A percentile compares a stretch with the other conserved stretches of the same genome.
These are phyloP conservation scores for Backusella tarrabulga DNA, from an alignment of 192 early-diverging fungal species.

Conservation along the genomic window DNA sequence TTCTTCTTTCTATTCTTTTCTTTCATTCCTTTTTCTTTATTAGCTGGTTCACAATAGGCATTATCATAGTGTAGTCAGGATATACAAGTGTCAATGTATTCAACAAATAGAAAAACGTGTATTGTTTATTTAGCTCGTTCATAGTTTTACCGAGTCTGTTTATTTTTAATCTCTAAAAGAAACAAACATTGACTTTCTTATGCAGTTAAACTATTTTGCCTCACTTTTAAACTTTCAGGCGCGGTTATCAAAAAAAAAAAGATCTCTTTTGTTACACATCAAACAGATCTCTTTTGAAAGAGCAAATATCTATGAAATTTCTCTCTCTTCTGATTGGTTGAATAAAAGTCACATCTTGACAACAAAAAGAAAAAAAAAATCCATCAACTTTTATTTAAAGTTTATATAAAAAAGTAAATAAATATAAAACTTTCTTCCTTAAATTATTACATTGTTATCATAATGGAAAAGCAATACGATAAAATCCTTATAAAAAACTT, in stretches of 20 bases:
- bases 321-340: not conserved
- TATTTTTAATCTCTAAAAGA: too few species aligned
- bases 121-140: too few species aligned
- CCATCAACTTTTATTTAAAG: not conserved
- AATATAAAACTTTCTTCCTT: not conserved
- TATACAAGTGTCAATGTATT: too few species aligned
- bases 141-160: too few species aligned
- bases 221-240: too few species aligned
- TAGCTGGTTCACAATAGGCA: not conserved
- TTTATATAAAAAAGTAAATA: conserved; percentile 5
- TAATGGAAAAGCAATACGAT: conserved; percentile 40
- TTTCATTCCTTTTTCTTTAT: not conserved
- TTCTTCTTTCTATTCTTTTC: not conserved
- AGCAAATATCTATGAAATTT: not conserved
- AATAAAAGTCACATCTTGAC: not conserved
- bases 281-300: not conserved
- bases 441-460: not conserved
- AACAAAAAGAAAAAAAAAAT: conserved; percentile 2
- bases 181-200: not conserved
- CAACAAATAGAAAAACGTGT: too few species aligned
- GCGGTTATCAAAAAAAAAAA: not conserved
- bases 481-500: conserved; percentile 76
- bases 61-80: not conserved
- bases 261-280: not conserved
- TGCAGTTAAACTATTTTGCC: not conserved